Evolutionary conservation across 768 basidiomycete genomes (phyloP).

Genomic region (Serendipita sp.): DNA sequence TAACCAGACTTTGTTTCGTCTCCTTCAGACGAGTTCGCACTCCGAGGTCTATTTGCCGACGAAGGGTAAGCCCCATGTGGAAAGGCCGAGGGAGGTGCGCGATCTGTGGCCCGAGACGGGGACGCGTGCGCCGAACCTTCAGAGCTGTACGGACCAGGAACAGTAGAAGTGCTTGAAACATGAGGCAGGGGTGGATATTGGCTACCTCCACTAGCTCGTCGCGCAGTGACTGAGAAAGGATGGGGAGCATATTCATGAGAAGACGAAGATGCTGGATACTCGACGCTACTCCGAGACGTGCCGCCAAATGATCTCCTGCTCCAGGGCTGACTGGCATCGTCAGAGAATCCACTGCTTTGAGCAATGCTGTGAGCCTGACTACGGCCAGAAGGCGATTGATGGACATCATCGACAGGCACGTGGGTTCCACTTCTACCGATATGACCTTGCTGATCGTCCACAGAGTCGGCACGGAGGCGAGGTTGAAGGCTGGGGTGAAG

Average conservation of each 20-base stretch:
- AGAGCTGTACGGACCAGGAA: not conserved
- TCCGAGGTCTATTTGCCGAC: not conserved
- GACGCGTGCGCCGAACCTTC: constrained; percentile 1
- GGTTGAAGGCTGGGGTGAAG: not conserved
- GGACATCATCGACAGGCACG: not conserved
- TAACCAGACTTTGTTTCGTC: constrained; percentile 8
- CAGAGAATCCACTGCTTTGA: not conserved
- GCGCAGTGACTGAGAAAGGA: not conserved
- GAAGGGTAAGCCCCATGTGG: not conserved
- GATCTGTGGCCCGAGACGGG: not conserved
- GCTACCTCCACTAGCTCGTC: not conserved
- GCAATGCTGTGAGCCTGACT: constrained; percentile 5
- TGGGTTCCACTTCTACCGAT: not conserved
- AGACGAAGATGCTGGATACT: not conserved
- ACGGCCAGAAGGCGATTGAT: not conserved
- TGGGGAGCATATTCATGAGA: not conserved
- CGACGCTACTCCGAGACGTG: not conserved
- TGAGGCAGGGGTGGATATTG: not conserved
- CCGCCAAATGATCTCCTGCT: not conserved
- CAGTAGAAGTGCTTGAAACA: not conserved
- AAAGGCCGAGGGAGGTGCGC: not conserved
- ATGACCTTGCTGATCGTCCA: not conserved
- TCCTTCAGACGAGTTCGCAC: constrained; percentile 1
- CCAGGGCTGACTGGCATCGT: not conserved
- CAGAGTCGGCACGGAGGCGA: not conserved